Percentiles rank a stretch among this genome's conserved stretches.
Conservation (phyloP, 352 stramenopile genomes). For the Pythium coloratum region DNA sequence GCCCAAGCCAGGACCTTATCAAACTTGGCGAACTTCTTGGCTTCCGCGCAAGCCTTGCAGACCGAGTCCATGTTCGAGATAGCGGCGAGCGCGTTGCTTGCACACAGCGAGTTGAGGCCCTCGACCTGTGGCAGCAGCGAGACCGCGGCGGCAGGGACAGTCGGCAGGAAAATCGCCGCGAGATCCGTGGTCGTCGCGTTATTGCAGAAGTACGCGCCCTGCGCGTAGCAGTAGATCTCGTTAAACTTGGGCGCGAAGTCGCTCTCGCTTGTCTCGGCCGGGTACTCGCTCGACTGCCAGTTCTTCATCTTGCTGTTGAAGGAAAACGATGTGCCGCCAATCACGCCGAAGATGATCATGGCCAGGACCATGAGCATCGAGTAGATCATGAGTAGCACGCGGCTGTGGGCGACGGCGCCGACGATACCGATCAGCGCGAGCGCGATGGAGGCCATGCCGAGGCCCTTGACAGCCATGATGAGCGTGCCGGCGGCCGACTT, state of each 20-base stretch:
- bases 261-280: slow-evolving; percentile 49
- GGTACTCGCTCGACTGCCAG: slow-evolving; percentile 60
- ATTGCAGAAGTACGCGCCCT: slow-evolving; percentile 85
- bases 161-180: slow-evolving; percentile 63
- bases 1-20: slow-evolving; percentile 71
- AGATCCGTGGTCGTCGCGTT: slow-evolving; percentile 60
- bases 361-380: slow-evolving; percentile 64
- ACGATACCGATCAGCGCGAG: slow-evolving; percentile 67
- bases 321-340: slow-evolving; percentile 65
- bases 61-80: slow-evolving; percentile 43
- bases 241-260: slow-evolving; percentile 75
- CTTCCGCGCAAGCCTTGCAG: slow-evolving; percentile 57
- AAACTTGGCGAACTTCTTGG: slow-evolving; percentile 58
- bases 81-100: slow-evolving; percentile 22
- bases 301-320: slow-evolving; percentile 70
- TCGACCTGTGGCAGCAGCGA: slow-evolving; percentile 58
- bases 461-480: slow-evolving; percentile 44
- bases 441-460: slow-evolving; percentile 55
- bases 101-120: slow-evolving; percentile 60
- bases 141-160: slow-evolving; percentile 34
- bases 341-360: slow-evolving; percentile 73
- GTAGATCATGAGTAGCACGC: slow-evolving; percentile 71
- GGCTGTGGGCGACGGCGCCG: slow-evolving; percentile 65
- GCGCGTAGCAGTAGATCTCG: slow-evolving; percentile 82
- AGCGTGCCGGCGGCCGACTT: slow-evolving; percentile 45